These are phyloP conservation scores for Amanita phalloides DNA, from an alignment of 768 basidiomycete genomes.

Conservation along the genomic window DNA sequence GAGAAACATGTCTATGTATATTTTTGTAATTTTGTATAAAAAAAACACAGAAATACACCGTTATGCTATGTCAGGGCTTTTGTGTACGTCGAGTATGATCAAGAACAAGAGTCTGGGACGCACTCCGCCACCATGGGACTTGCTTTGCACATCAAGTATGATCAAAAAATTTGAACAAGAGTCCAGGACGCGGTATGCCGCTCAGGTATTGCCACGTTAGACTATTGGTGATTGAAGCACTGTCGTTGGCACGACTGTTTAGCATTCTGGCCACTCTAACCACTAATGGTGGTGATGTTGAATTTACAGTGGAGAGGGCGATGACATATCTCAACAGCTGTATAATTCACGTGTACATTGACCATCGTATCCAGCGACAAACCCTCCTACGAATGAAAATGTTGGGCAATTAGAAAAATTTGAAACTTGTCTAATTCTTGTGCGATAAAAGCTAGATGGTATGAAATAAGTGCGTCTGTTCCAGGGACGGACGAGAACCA, in stretches of 20 bases:
- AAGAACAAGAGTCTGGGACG: no score
- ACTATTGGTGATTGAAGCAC: constrained; percentile 12
- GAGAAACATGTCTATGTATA: no score
- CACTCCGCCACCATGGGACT: no score
- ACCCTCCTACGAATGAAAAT: neutral
- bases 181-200: no score
- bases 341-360: neutral
- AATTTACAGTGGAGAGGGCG: constrained; percentile 64
- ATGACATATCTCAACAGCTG: constrained; percentile 8
- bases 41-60: no score
- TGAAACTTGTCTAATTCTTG: constrained; percentile 1
- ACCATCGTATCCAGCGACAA: neutral
- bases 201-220: no score
- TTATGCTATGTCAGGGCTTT: no score
- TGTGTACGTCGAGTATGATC: no score
- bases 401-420: neutral
- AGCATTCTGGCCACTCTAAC: constrained; percentile 28
- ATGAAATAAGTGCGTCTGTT: neutral
- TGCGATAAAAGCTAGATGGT: neutral
- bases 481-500: neutral
- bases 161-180: no score
- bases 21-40: no score
- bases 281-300: constrained; percentile 27
- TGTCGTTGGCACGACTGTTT: constrained; percentile 53
- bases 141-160: no score